Conservation (phyloP, 2,329 filamentous ascomycete genomes). For the Neofusicoccum sp. region DNA sequence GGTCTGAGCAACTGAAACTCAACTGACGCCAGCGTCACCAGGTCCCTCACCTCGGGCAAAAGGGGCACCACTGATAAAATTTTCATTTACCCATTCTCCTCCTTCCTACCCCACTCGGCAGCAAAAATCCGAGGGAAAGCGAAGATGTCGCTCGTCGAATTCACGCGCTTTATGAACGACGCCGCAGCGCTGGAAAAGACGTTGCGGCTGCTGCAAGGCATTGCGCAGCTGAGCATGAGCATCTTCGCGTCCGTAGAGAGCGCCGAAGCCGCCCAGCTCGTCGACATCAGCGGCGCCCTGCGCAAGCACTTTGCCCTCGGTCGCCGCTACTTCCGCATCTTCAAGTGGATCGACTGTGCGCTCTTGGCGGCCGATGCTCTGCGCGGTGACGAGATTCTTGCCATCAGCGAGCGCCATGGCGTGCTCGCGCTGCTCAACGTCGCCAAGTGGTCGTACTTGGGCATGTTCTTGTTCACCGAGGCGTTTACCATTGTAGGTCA, state of each 20-base stretch:
- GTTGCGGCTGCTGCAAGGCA: conserved; percentile 9
- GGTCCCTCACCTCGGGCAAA: no score
- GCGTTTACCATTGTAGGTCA: conserved; percentile 15
- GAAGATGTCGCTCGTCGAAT: conserved; percentile 15
- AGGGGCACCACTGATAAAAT: no score
- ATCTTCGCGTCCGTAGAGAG: conserved; percentile 1
- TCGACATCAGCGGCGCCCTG: conserved; percentile 5
- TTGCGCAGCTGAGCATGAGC: conserved; percentile 14
- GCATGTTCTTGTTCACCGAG: conserved; percentile 16
- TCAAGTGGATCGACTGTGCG: conserved; percentile 18
- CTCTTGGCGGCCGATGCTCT: conserved; percentile 2
- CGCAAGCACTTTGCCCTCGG: conserved; percentile 17
- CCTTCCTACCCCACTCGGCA: not conserved
- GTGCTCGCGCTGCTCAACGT: conserved; percentile 4
- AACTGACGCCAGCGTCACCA: not conserved
- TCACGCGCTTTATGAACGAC: conserved; percentile 19
- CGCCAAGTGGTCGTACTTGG: conserved; percentile 12
- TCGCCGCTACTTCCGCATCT: conserved; percentile 17
- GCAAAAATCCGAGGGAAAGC: not conserved
- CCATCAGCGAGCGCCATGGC: conserved; percentile 7
- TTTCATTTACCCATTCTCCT: not conserved
- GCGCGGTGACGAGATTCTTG: not conserved
- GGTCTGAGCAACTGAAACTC: not conserved
- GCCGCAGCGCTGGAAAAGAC: conserved; percentile 16
- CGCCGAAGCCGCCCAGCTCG: not conserved